phyloP scores from a whole-genome alignment of 2,329 filamentous ascomycete species.

The Aureobasidium sp. region DNA sequence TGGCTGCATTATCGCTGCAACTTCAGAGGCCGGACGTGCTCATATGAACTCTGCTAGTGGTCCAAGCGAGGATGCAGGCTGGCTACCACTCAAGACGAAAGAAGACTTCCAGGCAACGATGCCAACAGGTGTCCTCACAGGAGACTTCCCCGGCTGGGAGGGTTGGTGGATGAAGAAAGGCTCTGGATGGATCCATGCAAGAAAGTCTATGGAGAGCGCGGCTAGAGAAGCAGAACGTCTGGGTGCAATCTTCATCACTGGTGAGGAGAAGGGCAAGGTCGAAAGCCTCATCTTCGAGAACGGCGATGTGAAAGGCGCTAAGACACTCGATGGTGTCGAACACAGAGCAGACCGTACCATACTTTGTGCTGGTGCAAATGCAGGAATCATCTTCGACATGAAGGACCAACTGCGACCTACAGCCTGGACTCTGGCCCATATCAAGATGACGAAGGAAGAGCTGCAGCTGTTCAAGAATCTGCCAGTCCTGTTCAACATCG shows the following conservation, averaged over 20 bases:
- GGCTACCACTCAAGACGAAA: conserved; percentile 29
- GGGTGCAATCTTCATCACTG: conserved; percentile 41
- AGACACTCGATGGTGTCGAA: conserved; percentile 33
- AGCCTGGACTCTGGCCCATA: conserved; percentile 46
- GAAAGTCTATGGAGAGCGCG: conserved; percentile 40
- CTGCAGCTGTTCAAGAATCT: conserved; percentile 37
- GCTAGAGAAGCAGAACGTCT: conserved; percentile 37
- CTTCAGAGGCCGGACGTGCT: conserved; percentile 26
- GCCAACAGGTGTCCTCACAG: conserved; percentile 44
- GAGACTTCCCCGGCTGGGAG: conserved; percentile 42
- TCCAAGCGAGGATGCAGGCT: conserved; percentile 8
- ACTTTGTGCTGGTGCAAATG: conserved; percentile 42
- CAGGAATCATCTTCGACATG: conserved; percentile 41
- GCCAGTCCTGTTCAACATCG: conserved; percentile 42
- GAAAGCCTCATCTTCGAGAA: conserved; percentile 28
- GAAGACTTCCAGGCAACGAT: conserved; percentile 44
- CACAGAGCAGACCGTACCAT: conserved; percentile 39
- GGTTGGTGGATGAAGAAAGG: conserved; percentile 38
- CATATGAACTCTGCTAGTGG: conserved; percentile 6
- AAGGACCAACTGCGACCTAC: conserved; percentile 45
- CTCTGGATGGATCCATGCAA: conserved; percentile 48
- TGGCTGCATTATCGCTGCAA: conserved; percentile 40
- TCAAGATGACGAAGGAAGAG: conserved; percentile 41
- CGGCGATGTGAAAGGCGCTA: conserved; percentile 34
- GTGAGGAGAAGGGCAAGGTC: conserved; percentile 30